Evolutionary conservation across 2,329 filamentous ascomycete species (phyloP).

Genomic region (Stachybotrys elegans): DNA sequence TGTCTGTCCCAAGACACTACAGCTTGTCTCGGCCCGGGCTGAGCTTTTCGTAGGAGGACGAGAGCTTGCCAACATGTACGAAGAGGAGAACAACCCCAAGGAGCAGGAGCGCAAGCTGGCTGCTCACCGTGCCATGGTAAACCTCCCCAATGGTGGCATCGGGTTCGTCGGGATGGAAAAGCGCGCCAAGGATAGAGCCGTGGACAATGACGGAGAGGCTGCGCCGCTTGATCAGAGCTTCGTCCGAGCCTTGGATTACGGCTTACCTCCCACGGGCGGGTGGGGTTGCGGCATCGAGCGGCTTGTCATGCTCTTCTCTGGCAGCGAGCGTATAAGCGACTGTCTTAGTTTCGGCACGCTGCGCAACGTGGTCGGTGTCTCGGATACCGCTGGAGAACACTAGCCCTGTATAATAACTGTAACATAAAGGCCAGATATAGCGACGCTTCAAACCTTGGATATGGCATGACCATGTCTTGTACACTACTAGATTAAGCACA

Average conservation of each 20-base stretch:
- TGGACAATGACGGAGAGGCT: constrained; percentile 39
- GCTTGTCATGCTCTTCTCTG: constrained; percentile 85
- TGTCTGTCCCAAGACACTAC: constrained; percentile 59
- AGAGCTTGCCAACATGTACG: constrained; percentile 94
- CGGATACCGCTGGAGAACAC: too few relatives aligned
- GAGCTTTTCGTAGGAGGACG: constrained; percentile 78
- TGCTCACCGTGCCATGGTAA: constrained; percentile 38
- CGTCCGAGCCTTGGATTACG: constrained; percentile 77
- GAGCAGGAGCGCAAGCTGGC: constrained; percentile 81
- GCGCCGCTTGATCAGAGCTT: constrained; percentile 71
- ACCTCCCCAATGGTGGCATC: constrained; percentile 25
- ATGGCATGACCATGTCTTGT: too few relatives aligned
- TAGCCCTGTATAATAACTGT: too few relatives aligned
- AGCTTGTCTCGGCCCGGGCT: constrained; percentile 73
- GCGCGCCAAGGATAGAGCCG: constrained; percentile 9
- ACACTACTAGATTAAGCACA: too few relatives aligned
- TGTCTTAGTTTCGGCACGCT: constrained; percentile 85
- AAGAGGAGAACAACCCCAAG: constrained; percentile 92
- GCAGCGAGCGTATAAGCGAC: constrained; percentile 73
- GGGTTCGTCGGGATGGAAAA: constrained; percentile 19
- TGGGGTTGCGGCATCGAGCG: constrained; percentile 95
- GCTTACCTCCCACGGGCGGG: constrained; percentile 89
- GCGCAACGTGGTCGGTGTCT: constrained; percentile 57
- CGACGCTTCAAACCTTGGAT: too few relatives aligned
- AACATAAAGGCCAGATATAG: too few relatives aligned